Evolutionary conservation across 139 green algal species (phyloP), one percentile per base, ranked within the genome.

Genomic region (Coelastrella sp.): DNA sequence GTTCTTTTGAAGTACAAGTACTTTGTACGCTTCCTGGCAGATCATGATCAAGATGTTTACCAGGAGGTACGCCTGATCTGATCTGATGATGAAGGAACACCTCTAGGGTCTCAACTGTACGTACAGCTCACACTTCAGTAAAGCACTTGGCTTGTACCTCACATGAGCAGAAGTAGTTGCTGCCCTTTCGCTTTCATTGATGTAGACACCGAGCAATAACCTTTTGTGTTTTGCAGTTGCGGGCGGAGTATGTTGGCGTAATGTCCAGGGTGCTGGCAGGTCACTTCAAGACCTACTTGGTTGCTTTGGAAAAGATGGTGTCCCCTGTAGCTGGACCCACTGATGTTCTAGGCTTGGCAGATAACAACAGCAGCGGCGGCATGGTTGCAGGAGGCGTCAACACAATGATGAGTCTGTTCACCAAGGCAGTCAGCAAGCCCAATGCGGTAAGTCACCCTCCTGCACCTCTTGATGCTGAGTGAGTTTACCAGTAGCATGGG

Each of bases 251-350:
- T 84, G 87, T 97, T 32, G 86, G 91, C 17, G 93, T 94, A 25
- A 91, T 99, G 48, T 93, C 91, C 25, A 73, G 84, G 25, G 94
- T 98, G 67, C 89, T 98, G 51, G 87, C 95, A 2, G 85, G 91
- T 11, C 94, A 99, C 86, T 98, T 99, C 87, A 85, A 90, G 27
- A 93, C 91, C 38, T 99, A 99, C 93, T 94, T 98, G 43, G 72
- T 75, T 5, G 87, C 91, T 25, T 90, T 99, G 80, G 95, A 98
- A 72, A 90, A 91, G 71, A 88, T 93, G 82, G 75, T 57, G 51
- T 25, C 57, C 35, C 75, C 75, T 19, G 75, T n/a, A 13, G 75
- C 75, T 21, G 57, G 38, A 2, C 76, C 78, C 27, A 35, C 19
- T 25, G 84, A 88, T 40, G 50, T 89, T 73, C 80, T 90, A 66